Conservation (phyloP, 257 asterid genomes). For the Lantana camara region DNA sequence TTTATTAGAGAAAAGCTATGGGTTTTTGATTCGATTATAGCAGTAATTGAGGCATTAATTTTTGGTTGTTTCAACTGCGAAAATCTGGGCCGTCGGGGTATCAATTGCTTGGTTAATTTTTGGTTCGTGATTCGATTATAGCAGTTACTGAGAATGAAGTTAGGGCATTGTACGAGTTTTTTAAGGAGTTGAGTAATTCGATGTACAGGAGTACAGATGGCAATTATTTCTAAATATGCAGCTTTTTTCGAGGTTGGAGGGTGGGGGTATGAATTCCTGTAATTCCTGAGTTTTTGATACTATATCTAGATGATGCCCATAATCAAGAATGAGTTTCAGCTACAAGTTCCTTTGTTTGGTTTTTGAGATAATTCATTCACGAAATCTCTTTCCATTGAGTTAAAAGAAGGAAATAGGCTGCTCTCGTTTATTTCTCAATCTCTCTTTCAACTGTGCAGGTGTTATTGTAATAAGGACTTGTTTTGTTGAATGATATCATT, state of each 20-base stretch:
- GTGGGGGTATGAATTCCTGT: background rate
- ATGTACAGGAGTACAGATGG: too few relatives aligned
- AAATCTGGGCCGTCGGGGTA: too few relatives aligned
- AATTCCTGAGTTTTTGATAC: conserved; percentile 14
- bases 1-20: too few relatives aligned
- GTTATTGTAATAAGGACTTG: conserved; percentile 24
- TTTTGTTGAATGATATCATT: conserved; percentile 47
- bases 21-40: too few relatives aligned
- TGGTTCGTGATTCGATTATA: too few relatives aligned
- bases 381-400: conserved; percentile 12
- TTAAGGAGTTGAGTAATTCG: too few relatives aligned
- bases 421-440: conserved; percentile 13
- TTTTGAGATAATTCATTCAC: background rate
- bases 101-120: too few relatives aligned
- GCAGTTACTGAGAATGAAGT: too few relatives aligned
- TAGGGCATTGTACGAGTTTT: too few relatives aligned
- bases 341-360: conserved; percentile 12
- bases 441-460: conserved; percentile 33
- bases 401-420: conserved; percentile 5
- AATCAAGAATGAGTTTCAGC: conserved; percentile 8
- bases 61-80: too few relatives aligned
- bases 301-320: background rate
- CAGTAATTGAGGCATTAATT: too few relatives aligned
- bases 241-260: background rate
- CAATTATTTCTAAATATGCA: background rate